Percentiles rank a stretch among this genome's conserved stretches.
Conservation (phyloP, 2,329 filamentous ascomycete genomes). For the Talaromyces sp. region DNA sequence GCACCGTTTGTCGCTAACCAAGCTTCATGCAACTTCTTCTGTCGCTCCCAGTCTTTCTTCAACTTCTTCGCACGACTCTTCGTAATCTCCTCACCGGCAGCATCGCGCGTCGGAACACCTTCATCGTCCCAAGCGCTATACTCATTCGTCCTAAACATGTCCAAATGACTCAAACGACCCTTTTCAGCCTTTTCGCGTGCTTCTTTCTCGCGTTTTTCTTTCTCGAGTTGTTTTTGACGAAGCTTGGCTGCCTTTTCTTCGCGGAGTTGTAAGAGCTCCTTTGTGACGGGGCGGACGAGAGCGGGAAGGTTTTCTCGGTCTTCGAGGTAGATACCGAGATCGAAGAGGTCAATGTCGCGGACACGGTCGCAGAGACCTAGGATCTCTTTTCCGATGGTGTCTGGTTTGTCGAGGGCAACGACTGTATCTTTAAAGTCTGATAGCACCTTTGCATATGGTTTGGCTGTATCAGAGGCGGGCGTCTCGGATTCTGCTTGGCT, state of each 20-base stretch:
- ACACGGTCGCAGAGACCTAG: slow-evolving; percentile 74
- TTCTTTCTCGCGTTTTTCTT: slow-evolving; percentile 57
- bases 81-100: slow-evolving; percentile 72
- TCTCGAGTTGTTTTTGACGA: slow-evolving; percentile 50
- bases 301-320: slow-evolving; percentile 69
- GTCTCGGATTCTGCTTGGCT: slow-evolving; percentile 25
- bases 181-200: slow-evolving; percentile 52
- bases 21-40: slow-evolving; percentile 79
- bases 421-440: slow-evolving; percentile 41
- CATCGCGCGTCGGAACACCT: slow-evolving; percentile 73
- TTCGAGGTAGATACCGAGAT: slow-evolving; percentile 82
- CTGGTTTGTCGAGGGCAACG: slow-evolving; percentile 39
- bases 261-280: slow-evolving; percentile 53
- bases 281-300: slow-evolving; percentile 66
- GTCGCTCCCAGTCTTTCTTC: slow-evolving; percentile 83
- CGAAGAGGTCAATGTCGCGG: slow-evolving; percentile 75
- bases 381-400: slow-evolving; percentile 65
- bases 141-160: slow-evolving; percentile 58
- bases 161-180: slow-evolving; percentile 55
- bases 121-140: slow-evolving; percentile 80
- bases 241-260: slow-evolving; percentile 52
- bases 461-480: slow-evolving; percentile 26
- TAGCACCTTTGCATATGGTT: slow-evolving; percentile 49
- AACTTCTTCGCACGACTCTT: slow-evolving; percentile 79
- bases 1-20: slow-evolving; percentile 36